Percentiles rank a stretch among this genome's conserved stretches.
Evolutionary conservation across 306 rosid genomes (phyloP).

Genomic region (Medicago ruthenica): DNA sequence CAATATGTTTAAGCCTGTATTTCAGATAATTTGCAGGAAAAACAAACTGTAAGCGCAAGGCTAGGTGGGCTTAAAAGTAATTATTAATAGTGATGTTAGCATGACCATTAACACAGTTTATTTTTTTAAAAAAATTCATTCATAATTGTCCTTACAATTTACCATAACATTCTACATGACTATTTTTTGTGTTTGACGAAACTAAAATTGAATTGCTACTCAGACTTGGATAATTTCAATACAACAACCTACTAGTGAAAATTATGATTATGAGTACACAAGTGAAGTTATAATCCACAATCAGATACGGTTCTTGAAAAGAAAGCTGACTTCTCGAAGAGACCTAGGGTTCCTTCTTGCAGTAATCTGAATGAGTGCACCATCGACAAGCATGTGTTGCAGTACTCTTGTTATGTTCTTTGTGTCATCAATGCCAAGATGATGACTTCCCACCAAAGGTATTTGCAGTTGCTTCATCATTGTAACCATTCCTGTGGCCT

Average conservation of each 20-base stretch:
- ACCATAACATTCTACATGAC: neutral
- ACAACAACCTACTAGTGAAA: neutral
- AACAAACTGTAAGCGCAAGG: slow-evolving; percentile 26
- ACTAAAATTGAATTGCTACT: neutral
- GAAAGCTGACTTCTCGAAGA: slow-evolving; percentile 66
- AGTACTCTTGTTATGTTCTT: slow-evolving; percentile 84
- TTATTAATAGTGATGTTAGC: neutral
- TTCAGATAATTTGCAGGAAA: too few species aligned
- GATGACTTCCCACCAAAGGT: slow-evolving; percentile 87
- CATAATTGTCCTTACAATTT: neutral
- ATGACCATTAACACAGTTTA: neutral
- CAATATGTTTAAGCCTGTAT: too few species aligned
- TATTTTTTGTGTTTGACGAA: neutral
- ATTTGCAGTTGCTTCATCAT: slow-evolving; percentile 86
- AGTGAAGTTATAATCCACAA: slow-evolving; percentile 39
- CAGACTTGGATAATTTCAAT: neutral
- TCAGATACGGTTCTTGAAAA: slow-evolving; percentile 76
- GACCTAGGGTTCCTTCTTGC: slow-evolving; percentile 67
- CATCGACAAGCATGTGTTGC: slow-evolving; percentile 82
- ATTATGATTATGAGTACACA: neutral
- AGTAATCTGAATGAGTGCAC: slow-evolving; percentile 73
- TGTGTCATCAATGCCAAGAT: slow-evolving; percentile 95
- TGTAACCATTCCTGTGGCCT: slow-evolving; percentile 93
- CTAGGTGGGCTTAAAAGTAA: neutral
- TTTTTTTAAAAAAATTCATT: neutral